Conservation (phyloP, 805 yeast genomes). For the Teunomyces panamensis region DNA sequence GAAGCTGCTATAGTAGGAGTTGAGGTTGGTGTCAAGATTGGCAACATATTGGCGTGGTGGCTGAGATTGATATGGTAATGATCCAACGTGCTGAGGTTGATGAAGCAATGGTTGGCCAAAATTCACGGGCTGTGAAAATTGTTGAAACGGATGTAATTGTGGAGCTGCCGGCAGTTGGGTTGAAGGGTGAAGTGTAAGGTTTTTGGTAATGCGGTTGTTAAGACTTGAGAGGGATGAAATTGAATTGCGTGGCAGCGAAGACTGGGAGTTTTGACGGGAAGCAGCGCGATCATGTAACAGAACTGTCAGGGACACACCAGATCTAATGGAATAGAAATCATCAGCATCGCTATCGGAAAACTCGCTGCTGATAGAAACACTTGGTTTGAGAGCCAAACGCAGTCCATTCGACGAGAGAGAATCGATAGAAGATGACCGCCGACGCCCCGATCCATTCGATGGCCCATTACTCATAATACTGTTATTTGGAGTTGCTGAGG, state of each 20-base stretch:
- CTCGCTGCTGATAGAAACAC: conserved; percentile 20
- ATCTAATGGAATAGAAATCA: conserved; percentile 28
- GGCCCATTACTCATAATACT: neutral
- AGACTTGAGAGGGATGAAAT: conserved; percentile 29
- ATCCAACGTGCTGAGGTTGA: conserved; percentile 11
- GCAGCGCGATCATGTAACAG: conserved; percentile 3
- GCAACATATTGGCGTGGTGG: conserved; percentile 15
- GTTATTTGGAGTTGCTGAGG: conserved; percentile 14
- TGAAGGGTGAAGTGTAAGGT: conserved; percentile 8
- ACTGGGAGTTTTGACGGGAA: conserved; percentile 11
- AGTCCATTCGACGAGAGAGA: conserved; percentile 45
- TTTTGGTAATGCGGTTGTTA: conserved; percentile 27
- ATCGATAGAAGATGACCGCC: conserved; percentile 46
- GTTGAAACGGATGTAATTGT: neutral
- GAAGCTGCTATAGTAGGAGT: conserved; percentile 40
- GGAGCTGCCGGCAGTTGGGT: neutral
- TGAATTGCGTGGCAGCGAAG: conserved; percentile 33
- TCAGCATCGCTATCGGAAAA: conserved; percentile 31
- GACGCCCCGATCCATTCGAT: conserved; percentile 12
- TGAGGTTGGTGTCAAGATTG: conserved; percentile 31
- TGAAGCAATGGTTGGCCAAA: neutral
- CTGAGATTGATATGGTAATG: conserved; percentile 13
- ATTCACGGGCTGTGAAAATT: neutral
- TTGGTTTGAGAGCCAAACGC: conserved; percentile 30
- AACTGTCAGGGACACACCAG: conserved; percentile 12